Evolutionary conservation across 257 asterid genomes (phyloP), one percentile per base, ranked within the genome.

Genomic region (Lithospermum erythrorhizon): DNA sequence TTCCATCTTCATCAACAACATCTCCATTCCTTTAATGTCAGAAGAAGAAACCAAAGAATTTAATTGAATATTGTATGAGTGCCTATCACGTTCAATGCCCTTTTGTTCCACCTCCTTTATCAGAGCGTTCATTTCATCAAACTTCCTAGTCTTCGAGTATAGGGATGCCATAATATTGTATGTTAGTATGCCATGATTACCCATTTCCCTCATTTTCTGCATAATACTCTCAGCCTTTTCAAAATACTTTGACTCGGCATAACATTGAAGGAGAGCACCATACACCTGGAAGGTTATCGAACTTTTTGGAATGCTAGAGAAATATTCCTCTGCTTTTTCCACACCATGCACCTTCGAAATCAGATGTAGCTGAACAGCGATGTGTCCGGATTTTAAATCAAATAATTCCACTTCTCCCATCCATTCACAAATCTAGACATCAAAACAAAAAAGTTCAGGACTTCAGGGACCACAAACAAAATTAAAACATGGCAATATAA

Each of bases 1-100:
- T 76, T 83, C 85, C 81, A 83, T 78, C 58, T 70, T 76, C 75
- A 57, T 59, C 66, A 83, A 16, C 60, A 80, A 70, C 61, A 64
- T 73, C 68, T 83, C 84, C 86, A 83, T 78, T 45, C 61, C 69
- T 23, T 22, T 29, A 9, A 67, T 54, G 59, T 83, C 77, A 19
- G 61, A 63, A 37, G 62, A 65, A 53, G 68, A 65, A 23, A 73
- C 75, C 57, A 67, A 76, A 3, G 77, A 74, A 37, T 68, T 78
- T 32, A 78, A 52, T 53, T 54, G 62, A 60, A 76, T 72, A 48
- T 52, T 72, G 76, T 75, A 66, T 6, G 81, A 57, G 53, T 61
- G 61, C 22, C 1, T 30, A 51, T 68, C 69, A 58, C 57, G 65
- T 48, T 3, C 0, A 53, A 78, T 62, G 54, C 75, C 81, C 67